Evolutionary conservation across 1,139 yeast species (phyloP), one percentile per base, ranked within the genome.

Genomic region (Arxiozyma slooffiae): DNA sequence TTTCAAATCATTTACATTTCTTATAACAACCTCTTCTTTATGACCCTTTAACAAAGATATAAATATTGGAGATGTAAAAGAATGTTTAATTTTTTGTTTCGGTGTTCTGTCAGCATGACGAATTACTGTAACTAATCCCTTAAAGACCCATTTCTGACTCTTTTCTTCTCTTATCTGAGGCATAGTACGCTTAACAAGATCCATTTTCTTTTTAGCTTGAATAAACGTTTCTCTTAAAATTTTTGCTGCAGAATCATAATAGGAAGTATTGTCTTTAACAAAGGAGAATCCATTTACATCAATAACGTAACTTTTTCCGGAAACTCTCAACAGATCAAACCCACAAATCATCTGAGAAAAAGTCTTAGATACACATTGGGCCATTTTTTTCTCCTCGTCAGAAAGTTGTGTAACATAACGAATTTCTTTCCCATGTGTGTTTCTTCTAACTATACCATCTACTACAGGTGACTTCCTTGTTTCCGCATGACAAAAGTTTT

Each of bases 41-140:
- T 92, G 96, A 1, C 97, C 98, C 67, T 92, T 92, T 57, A 94
- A 72, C 49, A 94, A 71, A 0, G 95, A 87, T 48, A 89, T 82
- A 62, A 94, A 94, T 14, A 88, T 76, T 14, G 89, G 90, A 1
- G 95, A 82, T 60, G 85, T 82, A 72, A 94, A 94, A 0, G 97
- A 89, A 68, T 88, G 94, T 66, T 94, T 94, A 73, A 94, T 88
- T 66, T 94, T 94, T 69, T 94, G 98, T 66, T 94, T 94, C n/a
- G 98, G 98, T 0, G 98, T 94, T 66, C 99, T 80, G 67, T 94
- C 99, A 4, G 98, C 98, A 69, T 94, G 99, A 61, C 99, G 80
- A 50, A 94, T 84, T 37, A 92, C 95, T 34, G 85, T 79, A 9
- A 92, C 96, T 71, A 86, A 74, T 8, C 97, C 97, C 68, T 94